A percentile compares a stretch with the other conserved stretches of the same genome.
These are phyloP conservation scores for Leptographium flavum DNA, from an alignment of 2,329 filamentous ascomycete genomes.

Conservation along the genomic window DNA sequence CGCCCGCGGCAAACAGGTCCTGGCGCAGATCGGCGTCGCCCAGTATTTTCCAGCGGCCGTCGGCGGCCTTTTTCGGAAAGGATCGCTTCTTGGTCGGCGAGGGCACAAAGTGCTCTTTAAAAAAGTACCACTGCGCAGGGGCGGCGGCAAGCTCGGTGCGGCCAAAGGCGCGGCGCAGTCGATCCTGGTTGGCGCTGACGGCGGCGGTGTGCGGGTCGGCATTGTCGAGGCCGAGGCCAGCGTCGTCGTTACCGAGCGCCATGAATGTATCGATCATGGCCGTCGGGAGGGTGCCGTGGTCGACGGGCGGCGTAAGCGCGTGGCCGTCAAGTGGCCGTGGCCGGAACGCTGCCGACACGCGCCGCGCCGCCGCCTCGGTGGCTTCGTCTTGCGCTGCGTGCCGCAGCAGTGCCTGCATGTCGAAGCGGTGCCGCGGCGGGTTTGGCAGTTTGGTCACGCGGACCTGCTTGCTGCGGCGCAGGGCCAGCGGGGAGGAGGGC, in stretches of 20 bases:
- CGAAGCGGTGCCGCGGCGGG: slow-evolving; percentile 45
- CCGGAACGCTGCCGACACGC: slow-evolving; percentile 22
- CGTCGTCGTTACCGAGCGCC: background rate
- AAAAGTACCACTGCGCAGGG: slow-evolving; percentile 35
- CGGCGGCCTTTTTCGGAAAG: slow-evolving; percentile 24
- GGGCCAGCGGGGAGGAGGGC: slow-evolving; percentile 28
- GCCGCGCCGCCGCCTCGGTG: slow-evolving; percentile 38
- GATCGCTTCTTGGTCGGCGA: slow-evolving; percentile 14
- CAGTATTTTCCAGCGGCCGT: slow-evolving; percentile 31
- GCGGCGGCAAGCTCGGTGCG: slow-evolving; percentile 27
- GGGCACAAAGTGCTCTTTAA: slow-evolving; percentile 21
- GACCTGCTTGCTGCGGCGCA: slow-evolving; percentile 13
- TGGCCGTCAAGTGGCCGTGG: background rate
- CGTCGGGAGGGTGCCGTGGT: slow-evolving; percentile 10
- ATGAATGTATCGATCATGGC: slow-evolving; percentile 18
- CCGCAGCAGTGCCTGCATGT: slow-evolving; percentile 46
- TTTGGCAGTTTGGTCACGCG: background rate
- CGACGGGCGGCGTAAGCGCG: background rate
- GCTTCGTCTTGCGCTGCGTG: slow-evolving; percentile 45
- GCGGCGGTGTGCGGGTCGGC: background rate
- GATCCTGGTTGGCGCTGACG: slow-evolving; percentile 18
- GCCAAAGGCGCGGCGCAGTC: slow-evolving; percentile 31
- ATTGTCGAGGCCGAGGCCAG: background rate
- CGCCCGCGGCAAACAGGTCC: slow-evolving; percentile 46
- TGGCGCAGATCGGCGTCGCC: slow-evolving; percentile 34